phyloP scores from a whole-genome alignment of 306 rosid species.

The Glycine latifolia region DNA sequence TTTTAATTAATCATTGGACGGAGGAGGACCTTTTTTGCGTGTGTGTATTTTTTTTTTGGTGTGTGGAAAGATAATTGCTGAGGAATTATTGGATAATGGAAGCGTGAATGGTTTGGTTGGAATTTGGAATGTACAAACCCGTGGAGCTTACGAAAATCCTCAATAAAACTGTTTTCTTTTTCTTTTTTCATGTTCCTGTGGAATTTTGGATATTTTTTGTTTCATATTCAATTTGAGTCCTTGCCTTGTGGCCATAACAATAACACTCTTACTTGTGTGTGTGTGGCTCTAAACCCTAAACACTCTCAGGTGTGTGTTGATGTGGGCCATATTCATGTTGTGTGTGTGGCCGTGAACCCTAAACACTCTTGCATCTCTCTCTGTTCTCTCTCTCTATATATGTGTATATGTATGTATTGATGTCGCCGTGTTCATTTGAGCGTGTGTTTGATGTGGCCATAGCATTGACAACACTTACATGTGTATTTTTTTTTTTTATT shows the following conservation, averaged over 20 bases:
- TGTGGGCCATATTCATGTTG: neutral
- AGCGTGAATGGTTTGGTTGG: conserved; percentile 13
- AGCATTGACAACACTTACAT: neutral
- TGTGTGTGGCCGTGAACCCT: neutral
- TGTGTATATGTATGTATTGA: neutral
- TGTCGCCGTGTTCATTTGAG: neutral
- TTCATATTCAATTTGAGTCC: conserved; percentile 22
- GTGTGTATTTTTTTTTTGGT: neutral
- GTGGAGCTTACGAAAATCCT: conserved; percentile 23
- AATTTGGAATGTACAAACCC: neutral
- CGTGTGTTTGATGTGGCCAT: neutral
- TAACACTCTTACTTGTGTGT: neutral
- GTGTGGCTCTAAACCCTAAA: neutral
- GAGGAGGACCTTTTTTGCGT: neutral
- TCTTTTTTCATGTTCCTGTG: neutral
- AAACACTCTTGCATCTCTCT: neutral
- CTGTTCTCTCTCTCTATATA: neutral
- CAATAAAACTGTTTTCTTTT: neutral
- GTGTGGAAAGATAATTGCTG: neutral
- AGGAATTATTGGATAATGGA: conserved; percentile 32
- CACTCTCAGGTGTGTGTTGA: neutral
- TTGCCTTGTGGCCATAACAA: neutral
- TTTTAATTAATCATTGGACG: conserved; percentile 7
- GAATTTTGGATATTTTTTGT: conserved; percentile 7
- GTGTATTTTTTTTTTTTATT: neutral